Base-by-base conservation (phyloP, 2,329 filamentous ascomycete genomes). In the Penicillium sp. region DNA sequence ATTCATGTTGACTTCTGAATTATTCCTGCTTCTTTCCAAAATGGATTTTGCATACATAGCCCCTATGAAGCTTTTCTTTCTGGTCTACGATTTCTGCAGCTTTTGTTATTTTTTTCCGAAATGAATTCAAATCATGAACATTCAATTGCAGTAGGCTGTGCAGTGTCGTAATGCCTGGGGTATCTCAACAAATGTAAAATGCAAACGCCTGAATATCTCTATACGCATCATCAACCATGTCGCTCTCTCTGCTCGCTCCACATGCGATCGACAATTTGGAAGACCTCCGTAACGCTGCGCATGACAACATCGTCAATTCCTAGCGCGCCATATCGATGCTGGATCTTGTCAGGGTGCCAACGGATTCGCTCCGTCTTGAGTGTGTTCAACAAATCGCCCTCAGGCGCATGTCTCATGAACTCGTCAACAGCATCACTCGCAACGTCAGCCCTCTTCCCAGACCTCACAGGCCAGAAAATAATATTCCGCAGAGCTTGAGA, bases 311-410 rank as follows among this genome's bases (percentile, higher is more conserved):
- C 81, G 45, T 92, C 88, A 45, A 96, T 84, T 13, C 80, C 79
- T 55, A 84, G 77, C 0, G 83, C 85, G 3, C 91, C 90, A 56
- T 96, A 87, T 49, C 86, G 84, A 75, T 97, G 94, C 77, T 97
- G 91, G 52, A 97, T 89, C 79, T 97, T 99, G 75, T 99, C 94
- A 4, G 94, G 94, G 77, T 99, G 94, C 94, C 94, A 99, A 14
- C 92, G 82, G 16, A 97, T 87, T 48, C 94, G 85, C 77, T 99
- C 94, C 5, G 85, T 78, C 73, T 96, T 96, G 48, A 97, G 78
- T 5, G 82, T 70, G 42, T 80, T 77, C 13, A 74, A 50, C 18
- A 83, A 51, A 53, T 77, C 74, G 5, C 62, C 48, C 4, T 41
- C 34, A 6, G 79, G 79, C n/a, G 79, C 80, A 66, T 80, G 76